Evolutionary conservation across 176 grass and related monocot genomes (phyloP).

Genomic region (Pontederia paniculata): DNA sequence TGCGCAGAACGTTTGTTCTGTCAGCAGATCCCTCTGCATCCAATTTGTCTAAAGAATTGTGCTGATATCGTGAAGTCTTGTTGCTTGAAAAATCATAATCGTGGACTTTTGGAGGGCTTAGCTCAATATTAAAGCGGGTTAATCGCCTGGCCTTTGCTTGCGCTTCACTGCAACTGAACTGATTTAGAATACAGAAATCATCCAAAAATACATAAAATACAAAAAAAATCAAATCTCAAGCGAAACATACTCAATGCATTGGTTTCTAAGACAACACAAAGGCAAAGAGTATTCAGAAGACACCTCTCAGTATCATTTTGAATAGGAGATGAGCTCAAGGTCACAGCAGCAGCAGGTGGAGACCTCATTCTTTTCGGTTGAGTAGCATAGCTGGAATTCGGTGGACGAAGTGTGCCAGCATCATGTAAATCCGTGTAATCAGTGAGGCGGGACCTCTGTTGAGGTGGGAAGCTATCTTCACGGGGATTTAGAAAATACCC

Average conservation of each 20-base stretch:
- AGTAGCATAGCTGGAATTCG: slow-evolving; percentile 24
- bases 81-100: slow-evolving; percentile 27
- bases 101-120: slow-evolving; percentile 50
- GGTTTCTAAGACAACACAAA: not conserved
- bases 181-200: slow-evolving; percentile 6
- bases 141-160: slow-evolving; percentile 77
- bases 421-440: slow-evolving; percentile 25
- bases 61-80: slow-evolving; percentile 31
- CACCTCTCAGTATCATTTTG: slow-evolving; percentile 38
- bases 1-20: not conserved
- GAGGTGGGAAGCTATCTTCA: slow-evolving; percentile 4
- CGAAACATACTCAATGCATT: not conserved
- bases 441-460: slow-evolving; percentile 16
- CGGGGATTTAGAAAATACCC: no score
- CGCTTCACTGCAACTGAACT: slow-evolving; percentile 44
- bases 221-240: not conserved
- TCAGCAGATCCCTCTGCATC: slow-evolving; percentile 13
- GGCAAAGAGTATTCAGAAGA: not conserved
- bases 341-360: slow-evolving; percentile 22
- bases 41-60: slow-evolving; percentile 26
- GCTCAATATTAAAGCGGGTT: slow-evolving; percentile 68
- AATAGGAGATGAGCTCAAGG: slow-evolving; percentile 21
- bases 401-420: slow-evolving; percentile 25
- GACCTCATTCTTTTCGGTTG: slow-evolving; percentile 24
- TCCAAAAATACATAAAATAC: not conserved